These are phyloP conservation scores for Krasilnikovozyma curviuscula DNA, from an alignment of 768 basidiomycete genomes.

Conservation along the genomic window DNA sequence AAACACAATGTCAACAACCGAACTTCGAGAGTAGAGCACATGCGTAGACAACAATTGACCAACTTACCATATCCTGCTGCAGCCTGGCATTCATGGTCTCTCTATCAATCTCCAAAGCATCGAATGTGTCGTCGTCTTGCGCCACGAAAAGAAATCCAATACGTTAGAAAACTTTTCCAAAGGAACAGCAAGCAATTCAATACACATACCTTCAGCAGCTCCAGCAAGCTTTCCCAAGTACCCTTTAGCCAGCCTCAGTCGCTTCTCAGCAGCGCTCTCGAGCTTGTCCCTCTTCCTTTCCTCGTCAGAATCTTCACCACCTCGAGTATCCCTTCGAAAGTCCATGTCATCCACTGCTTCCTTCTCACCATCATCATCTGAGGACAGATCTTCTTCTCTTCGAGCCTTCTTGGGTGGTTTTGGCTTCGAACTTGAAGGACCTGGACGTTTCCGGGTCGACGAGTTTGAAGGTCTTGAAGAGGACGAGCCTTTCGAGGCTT, in stretches of 20 bases:
- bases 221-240: slow-evolving; percentile 36
- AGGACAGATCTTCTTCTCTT: slow-evolving; percentile 19
- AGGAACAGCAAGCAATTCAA: neutral
- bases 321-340: slow-evolving; percentile 37
- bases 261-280: slow-evolving; percentile 38
- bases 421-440: too few species aligned
- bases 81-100: slow-evolving; percentile 78
- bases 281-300: slow-evolving; percentile 41
- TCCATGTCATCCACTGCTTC: slow-evolving; percentile 50
- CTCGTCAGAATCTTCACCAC: slow-evolving; percentile 53
- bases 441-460: too few species aligned
- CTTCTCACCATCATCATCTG: slow-evolving; percentile 17
- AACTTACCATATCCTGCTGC: slow-evolving; percentile 61
- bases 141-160: neutral
- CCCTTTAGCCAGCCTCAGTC: slow-evolving; percentile 70
- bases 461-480: too few species aligned
- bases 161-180: neutral
- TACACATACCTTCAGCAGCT: neutral
- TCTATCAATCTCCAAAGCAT: slow-evolving; percentile 86
- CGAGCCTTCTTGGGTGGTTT: neutral
- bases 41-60: neutral
- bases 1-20: too few species aligned
- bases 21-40: too few species aligned
- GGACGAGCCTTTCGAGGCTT: too few species aligned
- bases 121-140: slow-evolving; percentile 67